A percentile compares a stretch with the other conserved stretches of the same genome.
phyloP scores from a whole-genome alignment of 441 rosid genomes.

The Melastoma candidum region DNA sequence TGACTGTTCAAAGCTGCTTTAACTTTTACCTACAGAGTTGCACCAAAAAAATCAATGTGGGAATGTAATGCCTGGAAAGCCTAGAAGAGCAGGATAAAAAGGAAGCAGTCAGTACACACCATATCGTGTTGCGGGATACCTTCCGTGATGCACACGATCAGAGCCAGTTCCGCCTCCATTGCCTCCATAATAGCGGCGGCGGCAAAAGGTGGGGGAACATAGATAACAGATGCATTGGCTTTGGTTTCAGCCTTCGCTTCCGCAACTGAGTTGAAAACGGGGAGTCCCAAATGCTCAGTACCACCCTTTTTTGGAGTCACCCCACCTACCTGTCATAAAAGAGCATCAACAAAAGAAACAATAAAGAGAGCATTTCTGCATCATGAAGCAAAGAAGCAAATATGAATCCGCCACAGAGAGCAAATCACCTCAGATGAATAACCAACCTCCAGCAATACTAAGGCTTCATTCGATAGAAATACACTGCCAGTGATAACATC shows the following conservation, averaged over 20 bases:
- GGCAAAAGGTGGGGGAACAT: slow-evolving; percentile 95
- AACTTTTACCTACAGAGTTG: slow-evolving; percentile 50
- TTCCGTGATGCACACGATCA: slow-evolving; percentile 89
- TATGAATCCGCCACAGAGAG: no score
- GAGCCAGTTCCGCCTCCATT: slow-evolving; percentile 81
- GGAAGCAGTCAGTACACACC: slow-evolving; percentile 27
- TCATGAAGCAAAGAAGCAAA: no score
- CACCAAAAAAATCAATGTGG: no score
- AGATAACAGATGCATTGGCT: slow-evolving; percentile 88
- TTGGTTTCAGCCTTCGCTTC: slow-evolving; percentile 93
- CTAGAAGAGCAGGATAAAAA: no score
- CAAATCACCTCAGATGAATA: no score
- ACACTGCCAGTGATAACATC: no score
- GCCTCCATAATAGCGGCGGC: slow-evolving; percentile 98
- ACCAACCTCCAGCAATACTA: no score
- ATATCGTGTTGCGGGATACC: slow-evolving; percentile 98
- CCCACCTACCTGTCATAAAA: slow-evolving; percentile 60
- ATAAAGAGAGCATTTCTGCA: background rate
- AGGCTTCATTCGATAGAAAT: no score
- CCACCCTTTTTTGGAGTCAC: slow-evolving; percentile 99
- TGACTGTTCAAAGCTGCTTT: slow-evolving; percentile 84
- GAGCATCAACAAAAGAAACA: background rate
- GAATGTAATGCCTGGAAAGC: no score
- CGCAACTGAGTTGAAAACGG: slow-evolving; percentile 92
- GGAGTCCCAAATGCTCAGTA: slow-evolving; percentile 93